Evolutionary conservation across 2,329 filamentous ascomycete species (phyloP).

Genomic region (Fusarium sp.): DNA sequence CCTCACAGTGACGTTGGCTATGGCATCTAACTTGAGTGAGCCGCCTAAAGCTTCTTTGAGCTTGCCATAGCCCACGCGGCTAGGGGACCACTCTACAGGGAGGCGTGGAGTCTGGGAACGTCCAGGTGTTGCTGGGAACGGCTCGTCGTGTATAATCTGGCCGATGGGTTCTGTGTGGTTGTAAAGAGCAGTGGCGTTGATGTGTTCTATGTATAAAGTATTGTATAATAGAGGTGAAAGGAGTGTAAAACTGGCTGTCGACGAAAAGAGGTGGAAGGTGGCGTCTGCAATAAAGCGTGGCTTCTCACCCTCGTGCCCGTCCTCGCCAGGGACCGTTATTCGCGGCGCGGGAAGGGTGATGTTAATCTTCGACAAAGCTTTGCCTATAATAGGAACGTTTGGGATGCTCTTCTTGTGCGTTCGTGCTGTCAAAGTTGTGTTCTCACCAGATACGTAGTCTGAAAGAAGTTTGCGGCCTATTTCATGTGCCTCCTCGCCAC

Average conservation of each 20-base stretch:
- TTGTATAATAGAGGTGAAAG: constrained; percentile 80
- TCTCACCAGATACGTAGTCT: constrained; percentile 87
- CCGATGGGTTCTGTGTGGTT: constrained; percentile 83
- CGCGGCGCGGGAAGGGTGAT: constrained; percentile 78
- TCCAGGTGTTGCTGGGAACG: constrained; percentile 83
- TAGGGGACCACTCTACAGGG: constrained; percentile 83
- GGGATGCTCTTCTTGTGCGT: constrained; percentile 81
- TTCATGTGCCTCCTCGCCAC: constrained; percentile 69
- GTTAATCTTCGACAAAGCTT: constrained; percentile 77
- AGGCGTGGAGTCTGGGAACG: constrained; percentile 77
- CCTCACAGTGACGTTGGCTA: constrained; percentile 78
- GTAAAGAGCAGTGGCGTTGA: constrained; percentile 89
- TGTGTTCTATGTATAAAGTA: constrained; percentile 78
- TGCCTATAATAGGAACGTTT: constrained; percentile 75
- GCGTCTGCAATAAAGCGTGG: constrained; percentile 84
- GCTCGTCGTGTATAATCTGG: constrained; percentile 77
- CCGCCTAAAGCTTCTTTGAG: constrained; percentile 85
- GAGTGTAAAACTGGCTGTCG: constrained; percentile 85
- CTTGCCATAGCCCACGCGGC: constrained; percentile 84
- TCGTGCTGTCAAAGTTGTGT: constrained; percentile 81
- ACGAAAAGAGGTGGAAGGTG: constrained; percentile 87
- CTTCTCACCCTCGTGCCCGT: constrained; percentile 48
- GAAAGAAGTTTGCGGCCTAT: constrained; percentile 81
- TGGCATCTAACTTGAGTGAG: constrained; percentile 79
- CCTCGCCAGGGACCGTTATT: constrained; percentile 67